These are phyloP conservation scores for Hypoxylon fuscum DNA, from an alignment of 495 filamentous ascomycete genomes.

Conservation along the genomic window DNA sequence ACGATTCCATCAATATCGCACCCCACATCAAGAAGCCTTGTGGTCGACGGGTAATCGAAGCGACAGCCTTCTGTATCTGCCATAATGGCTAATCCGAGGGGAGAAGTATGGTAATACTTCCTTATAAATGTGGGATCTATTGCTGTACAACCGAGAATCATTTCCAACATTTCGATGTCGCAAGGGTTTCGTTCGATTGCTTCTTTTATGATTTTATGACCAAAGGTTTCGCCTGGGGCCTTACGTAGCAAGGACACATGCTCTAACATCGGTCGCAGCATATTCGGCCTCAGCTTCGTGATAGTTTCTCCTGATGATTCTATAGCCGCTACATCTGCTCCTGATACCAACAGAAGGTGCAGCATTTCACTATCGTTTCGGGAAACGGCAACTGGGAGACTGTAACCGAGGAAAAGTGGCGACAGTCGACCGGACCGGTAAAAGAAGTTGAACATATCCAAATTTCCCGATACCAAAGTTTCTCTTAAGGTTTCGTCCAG, in stretches of 20 bases:
- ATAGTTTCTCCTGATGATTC: too few species aligned
- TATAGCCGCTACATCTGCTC: too few species aligned
- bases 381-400: too few species aligned
- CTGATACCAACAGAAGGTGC: too few species aligned
- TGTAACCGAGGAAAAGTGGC: too few species aligned
- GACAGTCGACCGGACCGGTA: background rate
- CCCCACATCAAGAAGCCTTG: constrained; percentile 11
- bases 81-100: constrained; percentile 1
- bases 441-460: background rate
- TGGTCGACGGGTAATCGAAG: background rate
- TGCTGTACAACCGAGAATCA: constrained; percentile 2
- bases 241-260: too few species aligned
- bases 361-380: too few species aligned
- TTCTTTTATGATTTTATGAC: background rate
- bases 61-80: background rate
- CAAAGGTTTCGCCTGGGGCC: too few species aligned
- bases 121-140: constrained; percentile 2
- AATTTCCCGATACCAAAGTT: background rate
- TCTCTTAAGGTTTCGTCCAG: background rate
- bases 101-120: too few species aligned
- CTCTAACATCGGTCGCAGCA: constrained; percentile 4
- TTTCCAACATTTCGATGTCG: constrained; percentile 13
- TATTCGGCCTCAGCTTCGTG: background rate
- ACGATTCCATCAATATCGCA: constrained; percentile 6
- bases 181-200: background rate